Base-by-base conservation (phyloP, 805 yeast species). In the Candida orba region DNA sequence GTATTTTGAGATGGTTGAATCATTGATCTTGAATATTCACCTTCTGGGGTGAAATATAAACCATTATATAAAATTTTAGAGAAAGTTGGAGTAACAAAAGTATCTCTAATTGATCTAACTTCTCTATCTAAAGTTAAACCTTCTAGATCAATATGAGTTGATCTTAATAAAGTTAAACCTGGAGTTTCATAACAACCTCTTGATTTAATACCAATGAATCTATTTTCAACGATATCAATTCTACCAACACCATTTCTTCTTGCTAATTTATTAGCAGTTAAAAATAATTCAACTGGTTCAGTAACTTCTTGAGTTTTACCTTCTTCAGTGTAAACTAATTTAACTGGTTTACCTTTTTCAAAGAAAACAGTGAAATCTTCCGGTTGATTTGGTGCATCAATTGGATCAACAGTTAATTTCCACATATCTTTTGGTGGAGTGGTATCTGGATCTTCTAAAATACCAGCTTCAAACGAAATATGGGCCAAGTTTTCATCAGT, bases 381-480 rank as follows among this genome's bases (percentile, higher is more conserved):
- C 59, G 98, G 98, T 40, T 72, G 71, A 50, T 86, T 81, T 60
- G 99, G 99, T 45, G 99, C 98, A 62, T 91, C 97, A 34, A 72
- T 64, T 59, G 99, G 98, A 69, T 91, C 99, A 48, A 84, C 87
- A 36, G 96, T 93, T 65, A 93, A 79, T 73, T 93, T 93, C 99
- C 99, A 93, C 99, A 93, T 93, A 68, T 93, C 99, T 75, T 90
- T 91, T 71, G 99, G 99, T 52, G 99, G 99, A 42, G 99, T 93
- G 57, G 91, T 81, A 68, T 93, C 86, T 63, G 99, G 99, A 72
- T 93, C 96, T 73, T 93, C 99, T 62, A 93, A 79, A 56, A 93
- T 93, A 71, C 99, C 99, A 52, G 99, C 99, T 76, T 93, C 99
- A 67, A 86, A 93, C 34, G 98, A 91, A 67, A 93, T 93, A 71